Base-by-base conservation (phyloP, 352 stramenopile genomes). In the Phytophthora foliorum region DNA sequence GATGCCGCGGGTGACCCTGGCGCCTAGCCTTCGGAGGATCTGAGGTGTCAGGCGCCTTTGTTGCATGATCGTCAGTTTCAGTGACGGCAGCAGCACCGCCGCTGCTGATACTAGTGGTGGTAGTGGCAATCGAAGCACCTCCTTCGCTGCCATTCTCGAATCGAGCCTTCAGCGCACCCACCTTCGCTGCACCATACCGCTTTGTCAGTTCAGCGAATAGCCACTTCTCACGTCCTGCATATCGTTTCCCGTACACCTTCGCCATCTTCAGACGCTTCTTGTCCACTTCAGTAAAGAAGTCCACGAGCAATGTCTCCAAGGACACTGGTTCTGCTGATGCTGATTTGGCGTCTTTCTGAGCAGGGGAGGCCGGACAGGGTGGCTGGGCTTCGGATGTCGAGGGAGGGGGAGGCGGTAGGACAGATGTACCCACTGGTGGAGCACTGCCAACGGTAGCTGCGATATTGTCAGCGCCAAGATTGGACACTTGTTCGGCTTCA, bases 201-300 rank as follows among this genome's bases (percentile, higher is more conserved):
- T 85, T 85, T 19, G 82, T 77, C 6, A 94, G 57, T 41, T 92
- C 86, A 17, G 69, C 52, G 27, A 94, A 94, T 22, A 94, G 49
- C 44, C 75, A 82, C n/a, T 88, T 78, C 45, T 93, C 84, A 48
- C 81, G 79, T 8, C 78, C 81, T 24, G 74, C 74, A 63, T 94
- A 94, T n/a, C 86, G 67, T 54, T 83, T 88, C 2, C 74, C 72
- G 51, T 93, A 93, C 34, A 82, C 80, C 51, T 82, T 78, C 4
- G 82, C 86, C 82, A 92, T 92, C 17, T 74, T 80, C 25, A 89
- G 19, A 39, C 84, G 86, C 22, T 67, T 78, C 56, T 80, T 82
- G 57, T 94, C 86, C 7, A 89, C 71, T 45, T 81, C 62, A 2
- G 67, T 81, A 53, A 90, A 94, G 53, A 94, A 94, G 16, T 85